phyloP scores from a whole-genome alignment of 306 rosid species.

The Cajanus cajan region DNA sequence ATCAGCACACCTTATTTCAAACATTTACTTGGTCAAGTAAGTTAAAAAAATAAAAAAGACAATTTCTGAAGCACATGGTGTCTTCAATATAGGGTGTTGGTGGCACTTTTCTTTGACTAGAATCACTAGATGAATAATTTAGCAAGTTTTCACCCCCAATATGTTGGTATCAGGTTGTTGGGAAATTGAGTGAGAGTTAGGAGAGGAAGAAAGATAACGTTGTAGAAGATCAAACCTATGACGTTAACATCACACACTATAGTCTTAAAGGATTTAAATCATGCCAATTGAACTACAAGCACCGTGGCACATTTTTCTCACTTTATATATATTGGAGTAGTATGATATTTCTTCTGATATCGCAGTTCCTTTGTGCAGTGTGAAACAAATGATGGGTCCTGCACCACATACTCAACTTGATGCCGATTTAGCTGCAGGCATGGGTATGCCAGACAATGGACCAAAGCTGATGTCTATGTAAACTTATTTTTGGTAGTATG shows the following conservation, averaged over 20 bases:
- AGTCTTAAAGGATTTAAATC: background rate
- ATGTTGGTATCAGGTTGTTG: background rate
- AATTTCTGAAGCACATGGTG: background rate
- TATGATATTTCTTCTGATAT: slow-evolving; percentile 21
- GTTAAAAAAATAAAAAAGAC: background rate
- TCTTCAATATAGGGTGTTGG: background rate
- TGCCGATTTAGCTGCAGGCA: slow-evolving; percentile 89
- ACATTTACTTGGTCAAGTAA: background rate
- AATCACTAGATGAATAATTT: background rate
- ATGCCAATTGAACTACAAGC: background rate
- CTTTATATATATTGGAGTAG: background rate
- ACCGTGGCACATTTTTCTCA: background rate
- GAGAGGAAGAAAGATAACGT: background rate
- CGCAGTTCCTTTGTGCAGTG: slow-evolving; percentile 43
- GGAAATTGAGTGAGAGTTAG: background rate
- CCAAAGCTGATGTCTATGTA: slow-evolving; percentile 85
- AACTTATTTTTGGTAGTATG: background rate
- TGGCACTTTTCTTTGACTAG: background rate
- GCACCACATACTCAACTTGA: slow-evolving; percentile 95
- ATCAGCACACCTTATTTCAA: background rate
- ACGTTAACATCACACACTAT: background rate
- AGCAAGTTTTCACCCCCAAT: background rate
- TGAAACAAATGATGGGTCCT: slow-evolving; percentile 71
- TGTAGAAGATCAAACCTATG: background rate
- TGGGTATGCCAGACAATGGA: slow-evolving; percentile 98